Percentiles rank a stretch among this genome's conserved stretches.
Conservation (phyloP, 2,329 filamentous ascomycete genomes). For the Cladorrhinum sp. region DNA sequence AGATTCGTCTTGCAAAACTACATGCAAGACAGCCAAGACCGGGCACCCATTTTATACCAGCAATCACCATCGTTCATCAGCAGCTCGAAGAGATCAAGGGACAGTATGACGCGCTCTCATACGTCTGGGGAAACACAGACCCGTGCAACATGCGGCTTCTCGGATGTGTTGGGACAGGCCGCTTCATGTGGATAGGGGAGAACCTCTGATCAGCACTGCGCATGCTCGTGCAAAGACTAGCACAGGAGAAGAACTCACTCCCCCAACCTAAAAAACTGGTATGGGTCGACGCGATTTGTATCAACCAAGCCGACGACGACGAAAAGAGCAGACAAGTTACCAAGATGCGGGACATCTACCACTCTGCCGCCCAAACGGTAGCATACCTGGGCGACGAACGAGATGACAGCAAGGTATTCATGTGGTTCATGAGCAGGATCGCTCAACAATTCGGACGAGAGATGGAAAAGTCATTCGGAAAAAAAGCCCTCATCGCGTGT, state of each 20-base stretch:
- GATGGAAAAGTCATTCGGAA: no score
- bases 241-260: background rate
- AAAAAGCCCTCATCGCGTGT: no score
- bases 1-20: background rate
- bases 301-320: background rate
- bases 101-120: background rate
- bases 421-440: background rate
- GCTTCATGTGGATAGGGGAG: background rate
- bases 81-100: background rate
- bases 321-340: background rate
- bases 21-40: background rate
- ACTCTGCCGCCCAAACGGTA: background rate
- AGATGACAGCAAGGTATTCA: background rate
- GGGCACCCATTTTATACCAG: background rate
- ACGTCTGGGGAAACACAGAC: background rate
- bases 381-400: background rate
- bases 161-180: background rate
- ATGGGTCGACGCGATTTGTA: background rate
- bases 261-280: background rate
- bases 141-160: background rate
- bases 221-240: background rate
- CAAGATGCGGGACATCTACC: background rate
- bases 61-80: background rate
- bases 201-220: background rate
- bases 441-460: background rate